Base-by-base conservation (phyloP, 176 grass and related monocot genomes). In the Otatea glauca region DNA sequence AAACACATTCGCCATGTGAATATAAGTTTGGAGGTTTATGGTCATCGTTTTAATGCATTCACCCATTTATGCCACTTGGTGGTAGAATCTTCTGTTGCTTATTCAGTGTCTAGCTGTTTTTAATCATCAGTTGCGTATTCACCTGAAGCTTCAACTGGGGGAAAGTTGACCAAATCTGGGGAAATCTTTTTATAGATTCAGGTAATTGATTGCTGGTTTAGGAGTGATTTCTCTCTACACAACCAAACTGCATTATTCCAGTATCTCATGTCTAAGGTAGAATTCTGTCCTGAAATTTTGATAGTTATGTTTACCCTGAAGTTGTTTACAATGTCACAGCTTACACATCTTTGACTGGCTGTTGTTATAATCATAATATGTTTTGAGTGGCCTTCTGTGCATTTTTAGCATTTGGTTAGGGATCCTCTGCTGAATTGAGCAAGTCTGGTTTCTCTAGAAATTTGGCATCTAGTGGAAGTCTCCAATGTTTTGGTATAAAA, bases 141-240 rank as follows among this genome's bases (percentile, higher is more conserved):
- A 63, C 7, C 15, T 76, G 70, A 70, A 84, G 69, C 66, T 80
- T 84, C 35, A 63, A 71, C 44, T 70, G 69, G 14, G 1, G 4
- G 2, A 73, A 21, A 48, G 29, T 29, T 79, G 50, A 79, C 34
- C 66, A 59, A 72, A 42, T 83, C 23, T 56, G 48, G 14, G 35
- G 62, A 45, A 10, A 64, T 59, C n/a, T 58, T 79, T 79, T 11
- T 68, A 75, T 34, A 84, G 20, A 62, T 64, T 78, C 74, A 91
- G 69, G 81, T 80, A 80, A 81, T 23, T 20, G 18, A 23, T 87
- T 82, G n/a, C 14, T 63, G 23, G 61, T 64, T 44, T 80, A 70
- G 34, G 63, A 76, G 3, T 80, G 11, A 29, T 75, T 18, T 68
- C 72, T n/a, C 42, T 64, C 25, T 55, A 21, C 32, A 55, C 60